Percentiles rank a stretch among this genome's conserved stretches.
phyloP scores from a whole-genome alignment of 352 stramenopile species.

The Globisporangium alternatum region DNA sequence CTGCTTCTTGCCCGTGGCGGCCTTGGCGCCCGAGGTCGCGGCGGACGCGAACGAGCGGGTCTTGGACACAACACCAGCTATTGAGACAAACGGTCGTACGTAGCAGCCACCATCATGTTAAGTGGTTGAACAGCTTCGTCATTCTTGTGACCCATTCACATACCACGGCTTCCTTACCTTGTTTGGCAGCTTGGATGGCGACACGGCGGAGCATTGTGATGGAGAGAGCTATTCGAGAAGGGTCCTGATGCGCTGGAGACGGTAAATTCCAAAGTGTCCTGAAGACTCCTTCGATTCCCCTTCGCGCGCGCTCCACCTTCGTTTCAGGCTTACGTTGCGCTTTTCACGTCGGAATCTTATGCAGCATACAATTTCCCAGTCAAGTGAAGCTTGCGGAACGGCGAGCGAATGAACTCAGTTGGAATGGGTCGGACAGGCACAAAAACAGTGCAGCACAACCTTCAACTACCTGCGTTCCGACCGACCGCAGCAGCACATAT shows the following conservation, averaged over 20 bases:
- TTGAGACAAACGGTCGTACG: slow-evolving; percentile 10
- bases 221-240: slow-evolving; percentile 2
- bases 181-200: slow-evolving; percentile 38
- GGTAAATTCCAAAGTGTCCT: slow-evolving; percentile 28
- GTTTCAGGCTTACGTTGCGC: slow-evolving; percentile 2
- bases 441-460: slow-evolving; percentile 11
- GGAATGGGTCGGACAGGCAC: slow-evolving; percentile 30
- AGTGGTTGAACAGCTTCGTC: not conserved
- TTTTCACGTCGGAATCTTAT: not conserved
- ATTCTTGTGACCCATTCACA: not conserved
- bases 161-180: slow-evolving; percentile 13
- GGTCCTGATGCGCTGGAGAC: slow-evolving; percentile 19
- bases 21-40: slow-evolving; percentile 26
- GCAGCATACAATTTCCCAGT: slow-evolving; percentile 16
- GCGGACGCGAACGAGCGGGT: slow-evolving; percentile 48
- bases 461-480: slow-evolving; percentile 13
- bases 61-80: slow-evolving; percentile 40
- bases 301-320: not conserved
- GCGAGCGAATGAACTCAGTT: not conserved
- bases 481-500: not conserved
- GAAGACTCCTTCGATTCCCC: not conserved
- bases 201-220: slow-evolving; percentile 51
- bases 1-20: slow-evolving; percentile 32
- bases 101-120: not conserved
- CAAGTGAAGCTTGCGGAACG: not conserved